These are phyloP conservation scores for Backusella australiensis DNA, from an alignment of 192 early-diverging fungal species.

Conservation along the genomic window DNA sequence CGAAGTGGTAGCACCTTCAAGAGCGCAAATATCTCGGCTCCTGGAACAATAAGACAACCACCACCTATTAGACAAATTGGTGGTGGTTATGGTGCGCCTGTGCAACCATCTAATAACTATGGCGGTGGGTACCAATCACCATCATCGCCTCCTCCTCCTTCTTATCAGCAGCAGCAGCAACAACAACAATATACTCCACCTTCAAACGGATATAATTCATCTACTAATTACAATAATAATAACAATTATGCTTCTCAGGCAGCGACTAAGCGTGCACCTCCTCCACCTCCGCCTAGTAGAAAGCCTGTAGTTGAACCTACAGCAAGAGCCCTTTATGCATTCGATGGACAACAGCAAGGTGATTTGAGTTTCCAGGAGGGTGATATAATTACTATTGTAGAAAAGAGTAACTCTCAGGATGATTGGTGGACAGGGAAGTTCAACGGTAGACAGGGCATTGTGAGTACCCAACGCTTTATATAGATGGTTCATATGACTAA, in stretches of 20 bases:
- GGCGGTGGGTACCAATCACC: neutral
- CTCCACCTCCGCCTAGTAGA: constrained; percentile 38
- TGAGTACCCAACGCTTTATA: neutral
- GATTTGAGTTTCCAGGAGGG: constrained; percentile 41
- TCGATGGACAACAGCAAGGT: constrained; percentile 31
- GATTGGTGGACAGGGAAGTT: constrained; percentile 46
- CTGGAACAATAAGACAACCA: constrained; percentile 15
- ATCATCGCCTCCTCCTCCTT: neutral
- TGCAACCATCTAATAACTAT: neutral
- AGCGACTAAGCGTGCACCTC: constrained; percentile 31
- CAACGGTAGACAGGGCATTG: constrained; percentile 22
- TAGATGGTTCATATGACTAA: neutral
- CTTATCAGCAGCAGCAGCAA: neutral
- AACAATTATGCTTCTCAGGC: neutral
- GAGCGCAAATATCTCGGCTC: constrained; percentile 27
- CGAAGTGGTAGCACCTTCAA: neutral
- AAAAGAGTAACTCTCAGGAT: constrained; percentile 38
- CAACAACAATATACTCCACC: neutral
- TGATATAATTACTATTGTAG: constrained; percentile 40
- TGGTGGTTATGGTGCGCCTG: neutral
- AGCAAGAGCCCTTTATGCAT: constrained; percentile 40
- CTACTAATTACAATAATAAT: neutral
- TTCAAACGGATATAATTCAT: neutral
- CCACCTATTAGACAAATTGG: constrained; percentile 9
- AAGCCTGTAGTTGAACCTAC: neutral